Evolutionary conservation across 306 rosid species (phyloP).

Genomic region (Lathyrus aphaca): DNA sequence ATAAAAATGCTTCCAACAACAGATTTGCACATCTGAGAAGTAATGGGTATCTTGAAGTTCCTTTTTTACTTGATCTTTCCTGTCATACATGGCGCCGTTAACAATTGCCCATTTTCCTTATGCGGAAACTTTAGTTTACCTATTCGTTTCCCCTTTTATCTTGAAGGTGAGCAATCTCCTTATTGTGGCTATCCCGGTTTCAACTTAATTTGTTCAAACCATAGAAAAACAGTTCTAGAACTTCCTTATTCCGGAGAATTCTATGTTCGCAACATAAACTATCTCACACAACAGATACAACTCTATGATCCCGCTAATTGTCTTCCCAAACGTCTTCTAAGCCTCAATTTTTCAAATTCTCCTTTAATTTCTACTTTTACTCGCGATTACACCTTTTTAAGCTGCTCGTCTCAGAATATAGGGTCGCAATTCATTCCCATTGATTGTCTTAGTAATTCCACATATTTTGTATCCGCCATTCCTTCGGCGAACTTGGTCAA

Average conservation of each 20-base stretch:
- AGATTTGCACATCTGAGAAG: conserved; percentile 36
- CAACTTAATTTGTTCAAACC: conserved; percentile 53
- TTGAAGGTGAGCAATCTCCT: conserved; percentile 36
- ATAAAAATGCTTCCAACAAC: conserved; percentile 3
- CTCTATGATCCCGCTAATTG: conserved; percentile 63
- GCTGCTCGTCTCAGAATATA: conserved; percentile 54
- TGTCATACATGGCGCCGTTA: conserved; percentile 37
- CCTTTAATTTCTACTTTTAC: conserved; percentile 53
- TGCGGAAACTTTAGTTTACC: conserved; percentile 43
- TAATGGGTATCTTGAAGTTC: conserved; percentile 50
- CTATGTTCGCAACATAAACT: conserved; percentile 58
- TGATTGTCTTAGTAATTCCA: conserved; percentile 66
- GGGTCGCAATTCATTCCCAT: conserved; percentile 51
- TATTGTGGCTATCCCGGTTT: conserved; percentile 80
- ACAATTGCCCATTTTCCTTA: conserved; percentile 46
- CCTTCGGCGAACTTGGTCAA: conserved; percentile 45
- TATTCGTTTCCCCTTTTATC: conserved; percentile 73
- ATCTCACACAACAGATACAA: conserved; percentile 54
- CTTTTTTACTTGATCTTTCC: conserved; percentile 52
- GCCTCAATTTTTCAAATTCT: conserved; percentile 57
- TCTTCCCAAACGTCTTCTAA: conserved; percentile 62
- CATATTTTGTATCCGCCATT: conserved; percentile 58
- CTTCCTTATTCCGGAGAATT: conserved; percentile 64
- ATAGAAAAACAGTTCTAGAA: conserved; percentile 41
- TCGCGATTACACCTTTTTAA: conserved; percentile 59